A percentile compares a stretch with the other conserved stretches of the same genome.
phyloP scores from a whole-genome alignment of 768 basidiomycete genomes.

The Termitomyces sp. region DNA sequence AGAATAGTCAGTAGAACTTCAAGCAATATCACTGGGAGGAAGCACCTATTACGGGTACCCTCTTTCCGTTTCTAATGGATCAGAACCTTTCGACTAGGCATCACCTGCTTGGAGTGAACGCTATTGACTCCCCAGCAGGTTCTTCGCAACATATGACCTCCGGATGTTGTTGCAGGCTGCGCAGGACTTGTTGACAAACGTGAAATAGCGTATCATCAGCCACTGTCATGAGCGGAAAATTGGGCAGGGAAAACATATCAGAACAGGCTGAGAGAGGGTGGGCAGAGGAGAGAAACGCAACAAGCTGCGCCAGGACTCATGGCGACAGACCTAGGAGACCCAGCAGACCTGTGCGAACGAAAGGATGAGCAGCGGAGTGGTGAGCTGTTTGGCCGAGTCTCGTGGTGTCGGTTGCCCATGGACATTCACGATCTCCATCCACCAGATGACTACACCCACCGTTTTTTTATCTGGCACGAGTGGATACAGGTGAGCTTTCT shows the following conservation, averaged over 20 bases:
- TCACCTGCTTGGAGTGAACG: too few relatives aligned
- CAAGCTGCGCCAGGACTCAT: conserved; percentile 26
- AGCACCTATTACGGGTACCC: too few relatives aligned
- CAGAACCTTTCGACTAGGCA: too few relatives aligned
- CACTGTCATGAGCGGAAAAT: neutral
- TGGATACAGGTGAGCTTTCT: conserved; percentile 65
- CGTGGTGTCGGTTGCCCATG: conserved; percentile 25
- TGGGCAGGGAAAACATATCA: neutral
- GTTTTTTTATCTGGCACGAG: conserved; percentile 90
- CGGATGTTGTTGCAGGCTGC: too few relatives aligned
- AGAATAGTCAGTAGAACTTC: too few relatives aligned
- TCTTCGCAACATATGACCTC: too few relatives aligned
- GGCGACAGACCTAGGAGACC: conserved; percentile 27
- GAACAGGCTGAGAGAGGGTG: conserved; percentile 6
- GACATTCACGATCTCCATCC: conserved; percentile 69
- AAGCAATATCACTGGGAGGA: too few relatives aligned
- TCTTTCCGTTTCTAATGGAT: too few relatives aligned
- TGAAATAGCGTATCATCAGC: too few relatives aligned
- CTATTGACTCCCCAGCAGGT: too few relatives aligned
- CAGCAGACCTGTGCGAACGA: conserved; percentile 29
- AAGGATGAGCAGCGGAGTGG: neutral
- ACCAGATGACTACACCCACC: conserved; percentile 74
- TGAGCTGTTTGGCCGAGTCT: conserved; percentile 1
- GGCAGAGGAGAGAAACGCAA: conserved; percentile 11
- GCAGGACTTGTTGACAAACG: too few relatives aligned